These are phyloP conservation scores for Penicillium riverlandense DNA, from an alignment of 495 filamentous ascomycete genomes.

Conservation along the genomic window DNA sequence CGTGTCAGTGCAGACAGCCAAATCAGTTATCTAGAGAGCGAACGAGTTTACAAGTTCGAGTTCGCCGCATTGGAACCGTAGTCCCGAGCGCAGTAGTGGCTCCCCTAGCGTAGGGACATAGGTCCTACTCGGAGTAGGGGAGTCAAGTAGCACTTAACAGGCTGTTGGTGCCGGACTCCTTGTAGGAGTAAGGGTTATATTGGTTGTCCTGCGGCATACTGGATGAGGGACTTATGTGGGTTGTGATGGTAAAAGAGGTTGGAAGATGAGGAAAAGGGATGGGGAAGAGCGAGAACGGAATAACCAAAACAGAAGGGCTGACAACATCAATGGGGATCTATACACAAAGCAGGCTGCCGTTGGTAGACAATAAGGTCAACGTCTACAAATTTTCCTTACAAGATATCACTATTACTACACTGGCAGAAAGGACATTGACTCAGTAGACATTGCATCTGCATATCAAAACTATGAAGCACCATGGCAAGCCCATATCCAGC, in stretches of 20 bases:
- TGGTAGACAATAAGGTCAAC: too few relatives aligned
- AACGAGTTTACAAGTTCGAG: conserved; percentile 31
- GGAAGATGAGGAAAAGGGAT: conserved; percentile 3
- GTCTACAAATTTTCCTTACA: too few relatives aligned
- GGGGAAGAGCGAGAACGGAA: conserved; percentile 5
- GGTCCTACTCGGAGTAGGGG: too few relatives aligned
- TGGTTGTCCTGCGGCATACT: conserved; percentile 8
- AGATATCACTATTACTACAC: too few relatives aligned
- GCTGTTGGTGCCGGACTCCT: conserved; percentile 27
- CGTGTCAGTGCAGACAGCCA: neutral
- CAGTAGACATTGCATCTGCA: too few relatives aligned
- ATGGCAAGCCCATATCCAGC: too few relatives aligned
- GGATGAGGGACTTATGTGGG: neutral
- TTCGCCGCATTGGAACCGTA: conserved; percentile 23
- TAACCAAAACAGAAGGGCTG: too few relatives aligned
- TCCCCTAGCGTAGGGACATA: conserved; percentile 14
- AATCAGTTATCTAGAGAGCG: neutral
- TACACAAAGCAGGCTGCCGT: too few relatives aligned
- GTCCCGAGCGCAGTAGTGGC: conserved; percentile 34
- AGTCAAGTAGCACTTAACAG: conserved; percentile 12
- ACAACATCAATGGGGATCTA: too few relatives aligned
- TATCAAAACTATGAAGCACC: too few relatives aligned
- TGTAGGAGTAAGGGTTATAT: conserved; percentile 16
- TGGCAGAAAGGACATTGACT: too few relatives aligned
- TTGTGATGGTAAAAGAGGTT: conserved; percentile 17